These are phyloP conservation scores for Corrigiola litoralis DNA, from an alignment of 179 eudicot genomes.

Conservation along the genomic window DNA sequence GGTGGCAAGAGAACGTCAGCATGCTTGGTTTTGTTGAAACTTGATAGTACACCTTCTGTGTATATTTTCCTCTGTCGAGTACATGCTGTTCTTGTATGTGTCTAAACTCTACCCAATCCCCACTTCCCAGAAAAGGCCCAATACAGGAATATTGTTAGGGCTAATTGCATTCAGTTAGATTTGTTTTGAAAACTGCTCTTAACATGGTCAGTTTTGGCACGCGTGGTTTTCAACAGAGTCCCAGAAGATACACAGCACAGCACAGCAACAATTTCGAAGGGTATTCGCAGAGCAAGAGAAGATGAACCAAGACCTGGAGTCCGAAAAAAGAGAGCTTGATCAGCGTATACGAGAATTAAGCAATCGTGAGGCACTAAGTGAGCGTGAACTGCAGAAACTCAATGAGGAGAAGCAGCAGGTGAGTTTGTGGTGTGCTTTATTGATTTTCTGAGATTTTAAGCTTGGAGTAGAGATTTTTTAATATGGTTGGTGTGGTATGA, in stretches of 20 bases:
- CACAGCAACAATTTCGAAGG: conserved; percentile 35
- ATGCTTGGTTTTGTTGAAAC: too few species aligned
- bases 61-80: too few species aligned
- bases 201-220: neutral
- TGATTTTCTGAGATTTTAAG: too few species aligned
- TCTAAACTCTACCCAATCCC: too few species aligned
- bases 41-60: too few species aligned
- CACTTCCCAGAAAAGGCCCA: too few species aligned
- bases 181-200: neutral
- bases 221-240: conserved; percentile 26
- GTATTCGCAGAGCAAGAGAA: conserved; percentile 45
- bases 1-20: too few species aligned
- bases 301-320: conserved; percentile 40
- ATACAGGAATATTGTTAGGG: too few species aligned
- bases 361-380: conserved; percentile 45
- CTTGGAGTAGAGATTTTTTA: too few species aligned
- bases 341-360: conserved; percentile 42
- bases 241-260: conserved; percentile 43
- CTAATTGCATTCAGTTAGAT: neutral
- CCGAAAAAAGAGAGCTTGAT: conserved; percentile 38
- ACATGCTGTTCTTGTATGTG: too few species aligned
- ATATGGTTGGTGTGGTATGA: too few species aligned
- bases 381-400: conserved; percentile 50
- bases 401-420: conserved; percentile 47
- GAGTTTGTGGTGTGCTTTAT: neutral